Percentiles rank a stretch among this genome's conserved stretches.
These are phyloP conservation scores for Nicotiana knightiana DNA, from an alignment of 257 asterid genomes.

Conservation along the genomic window DNA sequence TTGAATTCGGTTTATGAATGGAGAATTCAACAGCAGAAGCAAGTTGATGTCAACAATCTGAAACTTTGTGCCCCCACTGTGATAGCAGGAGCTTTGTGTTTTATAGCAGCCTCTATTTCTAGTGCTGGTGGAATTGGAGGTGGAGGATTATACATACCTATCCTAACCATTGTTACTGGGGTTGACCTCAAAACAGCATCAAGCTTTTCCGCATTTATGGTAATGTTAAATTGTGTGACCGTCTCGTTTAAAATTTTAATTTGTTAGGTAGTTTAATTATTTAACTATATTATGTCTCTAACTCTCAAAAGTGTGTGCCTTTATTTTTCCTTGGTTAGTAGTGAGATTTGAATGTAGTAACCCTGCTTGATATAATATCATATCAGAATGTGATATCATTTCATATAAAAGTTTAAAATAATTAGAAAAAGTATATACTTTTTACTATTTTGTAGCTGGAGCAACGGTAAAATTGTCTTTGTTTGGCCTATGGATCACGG, in stretches of 20 bases:
- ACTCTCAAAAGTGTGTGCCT: too few species aligned
- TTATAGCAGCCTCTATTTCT: conserved; percentile 61
- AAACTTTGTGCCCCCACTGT: conserved; percentile 14
- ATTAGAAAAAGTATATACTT: too few species aligned
- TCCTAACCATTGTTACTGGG: conserved; percentile 55
- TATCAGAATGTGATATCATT: too few species aligned
- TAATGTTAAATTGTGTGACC: background rate
- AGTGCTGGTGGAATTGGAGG: conserved; percentile 93
- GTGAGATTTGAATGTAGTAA: too few species aligned
- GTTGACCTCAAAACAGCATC: conserved; percentile 68
- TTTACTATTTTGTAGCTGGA: too few species aligned
- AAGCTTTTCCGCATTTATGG: conserved; percentile 71
- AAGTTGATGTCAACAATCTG: conserved; percentile 9
- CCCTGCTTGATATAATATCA: too few species aligned
- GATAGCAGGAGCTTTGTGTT: conserved; percentile 46
- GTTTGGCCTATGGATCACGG: too few species aligned
- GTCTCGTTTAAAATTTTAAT: background rate
- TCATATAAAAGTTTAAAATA: too few species aligned
- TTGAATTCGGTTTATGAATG: conserved; percentile 28
- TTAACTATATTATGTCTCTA: background rate
- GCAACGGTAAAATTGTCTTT: too few species aligned
- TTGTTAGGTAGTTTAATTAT: background rate
- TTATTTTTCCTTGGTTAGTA: too few species aligned
- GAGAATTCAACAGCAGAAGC: conserved; percentile 8
- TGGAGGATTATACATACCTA: conserved; percentile 74